phyloP scores from a whole-genome alignment of 2,329 filamentous ascomycete genomes.

The Nemania diffusa region DNA sequence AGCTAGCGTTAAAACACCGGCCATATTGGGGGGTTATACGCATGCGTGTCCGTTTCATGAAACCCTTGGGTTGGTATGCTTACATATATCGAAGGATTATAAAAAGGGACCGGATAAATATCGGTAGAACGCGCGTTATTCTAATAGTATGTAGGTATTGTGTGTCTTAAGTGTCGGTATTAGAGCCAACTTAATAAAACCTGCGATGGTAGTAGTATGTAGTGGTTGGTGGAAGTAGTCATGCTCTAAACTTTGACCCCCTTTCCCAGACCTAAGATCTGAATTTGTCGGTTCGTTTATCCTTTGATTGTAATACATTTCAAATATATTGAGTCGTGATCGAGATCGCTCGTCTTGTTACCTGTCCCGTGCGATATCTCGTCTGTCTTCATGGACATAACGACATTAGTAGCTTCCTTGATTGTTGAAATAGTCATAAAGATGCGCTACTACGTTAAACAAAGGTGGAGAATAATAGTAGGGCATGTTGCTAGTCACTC shows the following conservation, averaged over 20 bases:
- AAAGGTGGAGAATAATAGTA: slow-evolving; percentile 1
- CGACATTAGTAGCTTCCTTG: neutral
- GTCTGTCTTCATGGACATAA: neutral
- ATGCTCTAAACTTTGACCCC: slow-evolving; percentile 21
- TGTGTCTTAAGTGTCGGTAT: slow-evolving; percentile 2
- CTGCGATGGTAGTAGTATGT: neutral
- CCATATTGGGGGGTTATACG: slow-evolving; percentile 21
- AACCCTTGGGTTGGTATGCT: slow-evolving; percentile 7
- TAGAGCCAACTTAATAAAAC: neutral
- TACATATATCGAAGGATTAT: slow-evolving; percentile 16
- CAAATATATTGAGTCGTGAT: slow-evolving; percentile 8
- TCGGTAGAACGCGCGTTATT: slow-evolving; percentile 9
- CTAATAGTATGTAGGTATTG: neutral
- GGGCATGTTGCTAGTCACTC: neutral
- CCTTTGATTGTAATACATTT: slow-evolving; percentile 8
- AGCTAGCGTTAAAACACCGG: slow-evolving; percentile 26
- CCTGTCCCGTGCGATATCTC: slow-evolving; percentile 7
- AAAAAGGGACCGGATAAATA: neutral
- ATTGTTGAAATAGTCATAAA: neutral
- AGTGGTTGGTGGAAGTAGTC: slow-evolving; percentile 1
- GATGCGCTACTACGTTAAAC: neutral
- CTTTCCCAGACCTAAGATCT: neutral
- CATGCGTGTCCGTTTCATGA: slow-evolving; percentile 22
- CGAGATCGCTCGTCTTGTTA: neutral
- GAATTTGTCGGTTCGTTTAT: slow-evolving; percentile 8